Percentiles rank a stretch among this genome's conserved stretches.
These are phyloP conservation scores for Calonectria honghensis DNA, from an alignment of 2,329 filamentous ascomycete species.

Conservation along the genomic window DNA sequence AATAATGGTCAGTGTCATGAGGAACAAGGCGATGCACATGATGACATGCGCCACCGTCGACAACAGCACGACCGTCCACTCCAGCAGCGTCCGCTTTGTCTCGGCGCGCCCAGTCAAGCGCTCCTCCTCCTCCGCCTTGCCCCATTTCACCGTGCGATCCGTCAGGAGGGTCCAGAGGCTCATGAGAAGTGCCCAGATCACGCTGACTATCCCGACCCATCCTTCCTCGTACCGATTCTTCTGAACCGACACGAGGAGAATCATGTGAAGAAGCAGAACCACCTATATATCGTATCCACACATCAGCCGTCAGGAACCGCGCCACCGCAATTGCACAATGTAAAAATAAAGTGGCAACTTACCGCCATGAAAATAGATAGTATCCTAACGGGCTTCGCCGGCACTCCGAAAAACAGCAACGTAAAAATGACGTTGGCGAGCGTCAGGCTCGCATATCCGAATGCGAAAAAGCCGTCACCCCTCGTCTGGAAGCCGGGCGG, in stretches of 20 bases:
- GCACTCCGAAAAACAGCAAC: conserved; percentile 90
- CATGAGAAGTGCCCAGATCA: conserved; percentile 87
- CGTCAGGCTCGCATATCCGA: conserved; percentile 87
- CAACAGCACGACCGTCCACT: conserved; percentile 88
- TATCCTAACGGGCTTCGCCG: conserved; percentile 86
- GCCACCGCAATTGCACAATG: no score
- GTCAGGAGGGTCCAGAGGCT: conserved; percentile 86
- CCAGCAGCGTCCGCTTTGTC: conserved; percentile 84
- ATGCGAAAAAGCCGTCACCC: conserved; percentile 94
- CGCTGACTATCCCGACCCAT: conserved; percentile 91
- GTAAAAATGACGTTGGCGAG: conserved; percentile 84
- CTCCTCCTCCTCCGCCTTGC: conserved; percentile 94
- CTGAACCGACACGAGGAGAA: conserved; percentile 85
- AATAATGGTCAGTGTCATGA: conserved; percentile 87
- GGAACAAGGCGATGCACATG: conserved; percentile 80
- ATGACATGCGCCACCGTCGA: conserved; percentile 83
- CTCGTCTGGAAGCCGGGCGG: conserved; percentile 89
- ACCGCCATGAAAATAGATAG: conserved; percentile 79
- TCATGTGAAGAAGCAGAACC: conserved; percentile 76
- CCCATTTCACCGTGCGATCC: conserved; percentile 91
- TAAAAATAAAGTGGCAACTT: conserved; percentile 29
- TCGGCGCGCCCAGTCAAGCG: conserved; percentile 92
- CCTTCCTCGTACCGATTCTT: conserved; percentile 88
- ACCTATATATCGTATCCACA: conserved; percentile 48
- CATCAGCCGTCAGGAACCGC: conserved; percentile 10